Conservation (phyloP, 257 asterid genomes). For the Ilex aquifolium region DNA sequence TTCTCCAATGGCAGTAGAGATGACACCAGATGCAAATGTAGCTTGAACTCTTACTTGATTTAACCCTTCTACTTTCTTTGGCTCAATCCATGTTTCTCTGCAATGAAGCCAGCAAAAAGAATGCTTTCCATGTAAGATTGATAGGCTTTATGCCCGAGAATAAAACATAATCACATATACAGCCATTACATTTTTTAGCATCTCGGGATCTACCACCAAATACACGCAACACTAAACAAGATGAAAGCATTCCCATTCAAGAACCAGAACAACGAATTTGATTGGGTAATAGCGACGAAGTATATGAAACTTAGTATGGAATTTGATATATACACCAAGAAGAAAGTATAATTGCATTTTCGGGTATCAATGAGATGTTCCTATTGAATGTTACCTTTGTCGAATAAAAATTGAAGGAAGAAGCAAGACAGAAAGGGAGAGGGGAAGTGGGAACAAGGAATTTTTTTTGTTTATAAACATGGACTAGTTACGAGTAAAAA, state of each 20-base stretch:
- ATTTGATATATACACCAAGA: too few species aligned
- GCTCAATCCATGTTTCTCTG: constrained; percentile 76
- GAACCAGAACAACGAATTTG: not conserved
- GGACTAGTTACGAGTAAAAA: too few species aligned
- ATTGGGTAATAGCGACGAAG: too few species aligned
- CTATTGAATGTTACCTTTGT: too few species aligned
- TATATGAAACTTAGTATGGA: too few species aligned
- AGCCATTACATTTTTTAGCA: not conserved
- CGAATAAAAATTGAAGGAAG: too few species aligned
- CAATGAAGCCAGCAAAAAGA: not conserved
- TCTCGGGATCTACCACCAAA: not conserved
- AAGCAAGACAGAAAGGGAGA: too few species aligned
- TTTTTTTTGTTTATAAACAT: too few species aligned
- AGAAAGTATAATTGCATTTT: too few species aligned
- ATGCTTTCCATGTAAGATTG: not conserved
- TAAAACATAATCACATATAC: not conserved
- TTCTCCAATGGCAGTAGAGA: constrained; percentile 72
- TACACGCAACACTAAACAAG: not conserved
- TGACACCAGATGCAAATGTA: constrained; percentile 80
- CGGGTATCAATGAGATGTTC: too few species aligned
- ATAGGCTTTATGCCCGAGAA: not conserved
- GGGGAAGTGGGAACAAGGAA: too few species aligned
- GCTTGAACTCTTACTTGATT: constrained; percentile 47
- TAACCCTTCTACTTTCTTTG: constrained; percentile 66
- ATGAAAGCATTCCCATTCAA: not conserved